These are phyloP conservation scores for Candida lessepsii DNA, from an alignment of 805 yeast species.

Conservation along the genomic window DNA sequence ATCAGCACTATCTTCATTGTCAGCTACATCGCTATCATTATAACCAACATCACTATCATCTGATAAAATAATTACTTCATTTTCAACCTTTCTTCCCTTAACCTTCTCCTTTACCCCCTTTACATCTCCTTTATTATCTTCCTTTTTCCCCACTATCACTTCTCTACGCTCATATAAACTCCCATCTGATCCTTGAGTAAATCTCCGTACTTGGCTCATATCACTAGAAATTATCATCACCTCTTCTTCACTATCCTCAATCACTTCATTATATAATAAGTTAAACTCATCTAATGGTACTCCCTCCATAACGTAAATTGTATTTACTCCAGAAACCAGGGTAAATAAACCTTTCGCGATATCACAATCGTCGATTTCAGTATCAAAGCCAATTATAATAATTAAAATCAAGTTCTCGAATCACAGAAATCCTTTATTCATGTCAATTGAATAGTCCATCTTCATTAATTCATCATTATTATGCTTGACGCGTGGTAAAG, in stretches of 20 bases:
- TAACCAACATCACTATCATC: no score
- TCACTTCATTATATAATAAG: conserved; percentile 5
- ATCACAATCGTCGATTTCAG: neutral
- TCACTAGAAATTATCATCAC: conserved; percentile 11
- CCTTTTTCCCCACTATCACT: no score
- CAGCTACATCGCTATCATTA: no score
- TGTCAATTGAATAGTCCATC: neutral
- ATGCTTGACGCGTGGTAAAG: neutral
- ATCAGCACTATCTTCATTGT: no score
- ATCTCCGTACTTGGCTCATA: conserved; percentile 1
- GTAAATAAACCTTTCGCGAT: conserved; percentile 3
- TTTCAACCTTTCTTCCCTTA: no score
- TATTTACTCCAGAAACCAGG: neutral
- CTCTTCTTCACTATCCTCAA: conserved; percentile 15
- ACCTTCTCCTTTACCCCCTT: no score
- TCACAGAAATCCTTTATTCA: conserved; percentile 4
- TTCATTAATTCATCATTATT: neutral
- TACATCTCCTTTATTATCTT: no score
- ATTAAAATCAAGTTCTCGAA: conserved; percentile 1
- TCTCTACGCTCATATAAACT: neutral
- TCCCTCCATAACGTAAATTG: neutral
- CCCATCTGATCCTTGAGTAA: neutral
- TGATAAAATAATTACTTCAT: no score
- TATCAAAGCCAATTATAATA: conserved; percentile 1
- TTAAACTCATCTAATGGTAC: conserved; percentile 17